Base-by-base conservation (phyloP, 1,139 yeast species). In the Diutina rugosa region DNA sequence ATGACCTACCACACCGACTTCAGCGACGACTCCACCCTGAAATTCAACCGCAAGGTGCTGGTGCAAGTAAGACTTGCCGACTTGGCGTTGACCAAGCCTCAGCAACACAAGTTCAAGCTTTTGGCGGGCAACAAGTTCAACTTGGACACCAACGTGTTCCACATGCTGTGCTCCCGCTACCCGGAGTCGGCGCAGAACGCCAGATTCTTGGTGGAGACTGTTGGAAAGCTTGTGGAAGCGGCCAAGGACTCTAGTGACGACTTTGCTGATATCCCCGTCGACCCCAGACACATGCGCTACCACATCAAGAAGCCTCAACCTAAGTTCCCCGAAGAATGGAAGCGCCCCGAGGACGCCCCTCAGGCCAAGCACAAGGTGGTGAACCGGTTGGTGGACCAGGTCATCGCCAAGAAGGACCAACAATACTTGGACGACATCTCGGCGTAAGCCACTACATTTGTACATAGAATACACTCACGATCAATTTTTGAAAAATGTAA, bases 141-240 rank as follows among this genome's bases (percentile, higher is more conserved):
- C 67, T 78, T 78, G 61, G 72, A 72, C 51, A 78, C 78, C 1
- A 84, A 86, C 63, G 67, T 69, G 18, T 77, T 93, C 64, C 80
- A 78, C 62, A 80, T 90, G 69, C 77, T 88, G 30, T 72, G 82
- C 45, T 82, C 80, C 55, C 80, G 79, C 63, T 88, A 79, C 68
- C 76, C 82, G 10, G 89, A 89, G 63, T 85, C 96, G 54, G 81
- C 95, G 1, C 97, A 93, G 70, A 93, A 93, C 70, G 89, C 91
- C 56, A 80, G 87, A 61, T 84, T 79, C 69, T 71, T 89, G 60
- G 84, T 85, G 46, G 86, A 83, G 57, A 77, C 84, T 41, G 74
- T 90, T 62, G 78, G 79, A 60, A 78, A 76, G 58, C 74, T 93
- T 57, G 64, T 91, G 46, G 67, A 67, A 21, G 91, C 84, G 63